phyloP scores from a whole-genome alignment of 371 early-diverging fungal genomes.

The Chytridium lagenaria region DNA sequence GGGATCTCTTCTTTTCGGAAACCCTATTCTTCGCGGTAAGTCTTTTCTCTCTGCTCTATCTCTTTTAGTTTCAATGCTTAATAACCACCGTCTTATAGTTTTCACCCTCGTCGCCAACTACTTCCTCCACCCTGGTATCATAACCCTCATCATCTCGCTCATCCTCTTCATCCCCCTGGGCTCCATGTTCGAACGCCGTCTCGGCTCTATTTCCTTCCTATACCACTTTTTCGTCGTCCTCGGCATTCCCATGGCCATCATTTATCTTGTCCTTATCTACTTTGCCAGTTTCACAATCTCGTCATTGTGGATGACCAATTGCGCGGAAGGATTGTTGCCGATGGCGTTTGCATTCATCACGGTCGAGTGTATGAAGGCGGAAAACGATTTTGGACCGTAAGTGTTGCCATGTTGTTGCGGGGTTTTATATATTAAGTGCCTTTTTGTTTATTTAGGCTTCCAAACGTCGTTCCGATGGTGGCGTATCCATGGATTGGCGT shows the following conservation, averaged over 20 bases:
- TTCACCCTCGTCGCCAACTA: slow-evolving; percentile 12
- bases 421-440: not conserved
- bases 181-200: not conserved
- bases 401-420: not conserved
- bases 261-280: not conserved
- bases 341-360: slow-evolving; percentile 10
- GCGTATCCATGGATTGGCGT: not conserved
- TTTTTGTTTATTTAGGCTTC: slow-evolving; percentile 1
- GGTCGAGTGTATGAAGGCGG: not conserved
- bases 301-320: not conserved
- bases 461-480: not conserved
- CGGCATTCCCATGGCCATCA: not conserved
- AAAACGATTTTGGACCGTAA: not conserved
- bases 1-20: not conserved
- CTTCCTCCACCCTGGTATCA: slow-evolving; percentile 1
- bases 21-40: not conserved
- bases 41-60: not conserved
- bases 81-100: too few relatives aligned
- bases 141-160: not conserved
- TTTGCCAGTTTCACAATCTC: not conserved
- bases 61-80: not conserved
- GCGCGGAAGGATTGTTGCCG: slow-evolving; percentile 5
- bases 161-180: slow-evolving; percentile 6
- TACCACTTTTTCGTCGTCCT: slow-evolving; percentile 9
- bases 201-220: slow-evolving; percentile 3